Evolutionary conservation across 768 basidiomycete genomes (phyloP), one percentile per base, ranked within the genome.

Genomic region (Podaxis carcinomalis): DNA sequence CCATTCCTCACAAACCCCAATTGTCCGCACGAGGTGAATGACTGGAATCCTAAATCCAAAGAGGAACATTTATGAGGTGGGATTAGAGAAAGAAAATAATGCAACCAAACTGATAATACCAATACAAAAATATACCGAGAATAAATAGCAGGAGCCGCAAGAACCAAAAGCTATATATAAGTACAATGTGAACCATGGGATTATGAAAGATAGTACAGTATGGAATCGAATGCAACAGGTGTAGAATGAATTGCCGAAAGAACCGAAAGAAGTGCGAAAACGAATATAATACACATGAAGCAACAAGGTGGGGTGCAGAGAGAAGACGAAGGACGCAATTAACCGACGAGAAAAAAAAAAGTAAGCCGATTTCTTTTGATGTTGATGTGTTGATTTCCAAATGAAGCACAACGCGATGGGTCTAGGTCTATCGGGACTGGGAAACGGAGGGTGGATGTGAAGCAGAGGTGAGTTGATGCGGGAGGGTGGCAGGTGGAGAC

Each of bases 201-300:
- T 32, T 25, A 23, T 57, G 35, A 42, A 57, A 49, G 28, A 49
- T 57, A 35, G 56, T 56, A 56, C 54, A 56, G 39, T 23, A 42
- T 56, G 21, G 40, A 56, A 56, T 5, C 25, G 40, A 44, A 54
- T 54, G 52, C 52, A 54, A 36, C 37, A 23, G 21, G 52, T 54
- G 32, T 37, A 37, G 37, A 37, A 36, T 39, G 36, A 13, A 23
- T 54, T 25, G 47, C 47, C 9, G 47, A 49, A 49, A 49, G 23
- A 27, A 23, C 25, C 21, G 23, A 49, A 27, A 47, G 42, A 57
- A 50, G 52, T 53, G 27, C 40, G 39, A 54, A 52, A 36, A 16
- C 21, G 6, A 51, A 54, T 53, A 47, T 61, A 52, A 53, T 44
- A 53, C 40, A 51, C 4, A 54, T 61, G 59, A 61, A 52, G 51